Evolutionary conservation across 2,329 filamentous ascomycete genomes (phyloP).

Genomic region (Fusarium hainanense): DNA sequence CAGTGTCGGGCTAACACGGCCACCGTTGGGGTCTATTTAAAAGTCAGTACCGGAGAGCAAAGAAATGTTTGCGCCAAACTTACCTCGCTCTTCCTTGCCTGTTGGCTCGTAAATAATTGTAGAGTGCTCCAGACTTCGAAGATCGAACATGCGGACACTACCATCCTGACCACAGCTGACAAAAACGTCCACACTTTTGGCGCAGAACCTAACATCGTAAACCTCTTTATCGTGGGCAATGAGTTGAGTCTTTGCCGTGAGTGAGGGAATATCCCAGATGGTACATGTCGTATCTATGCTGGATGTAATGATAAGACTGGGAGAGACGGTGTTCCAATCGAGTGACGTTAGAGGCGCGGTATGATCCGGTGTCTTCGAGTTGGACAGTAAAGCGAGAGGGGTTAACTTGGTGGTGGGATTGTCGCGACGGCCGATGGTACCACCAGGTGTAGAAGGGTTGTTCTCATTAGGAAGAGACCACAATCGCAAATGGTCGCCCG

Average conservation of each 20-base stretch:
- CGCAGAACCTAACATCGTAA: slow-evolving; percentile 97
- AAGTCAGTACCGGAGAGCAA: neutral
- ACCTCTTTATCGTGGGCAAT: slow-evolving; percentile 99
- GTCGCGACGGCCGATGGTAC: slow-evolving; percentile 75
- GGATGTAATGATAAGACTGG: slow-evolving; percentile 96
- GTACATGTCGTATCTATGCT: slow-evolving; percentile 99
- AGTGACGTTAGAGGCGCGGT: slow-evolving; percentile 95
- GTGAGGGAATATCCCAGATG: slow-evolving; percentile 98
- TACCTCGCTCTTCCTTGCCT: slow-evolving; percentile 82
- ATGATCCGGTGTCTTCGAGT: slow-evolving; percentile 98
- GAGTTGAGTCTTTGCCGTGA: slow-evolving; percentile 97
- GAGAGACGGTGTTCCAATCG: slow-evolving; percentile 98
- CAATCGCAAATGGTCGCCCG: slow-evolving; percentile 90
- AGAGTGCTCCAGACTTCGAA: slow-evolving; percentile 94
- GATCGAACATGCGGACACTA: slow-evolving; percentile 98
- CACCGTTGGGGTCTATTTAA: slow-evolving; percentile 63
- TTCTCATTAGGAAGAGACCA: slow-evolving; percentile 88
- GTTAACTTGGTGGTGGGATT: slow-evolving; percentile 81
- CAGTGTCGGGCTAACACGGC: slow-evolving; percentile 77
- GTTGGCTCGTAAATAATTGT: slow-evolving; percentile 99
- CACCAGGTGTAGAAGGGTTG: slow-evolving; percentile 66
- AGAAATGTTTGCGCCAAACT: slow-evolving; percentile 31
- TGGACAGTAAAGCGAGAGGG: slow-evolving; percentile 90
- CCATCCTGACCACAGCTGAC: slow-evolving; percentile 98
- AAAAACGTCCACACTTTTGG: slow-evolving; percentile 98